These are phyloP conservation scores for Mycosarcoma mackinlayi DNA, from an alignment of 1,284 basidiomycete species.

Conservation along the genomic window DNA sequence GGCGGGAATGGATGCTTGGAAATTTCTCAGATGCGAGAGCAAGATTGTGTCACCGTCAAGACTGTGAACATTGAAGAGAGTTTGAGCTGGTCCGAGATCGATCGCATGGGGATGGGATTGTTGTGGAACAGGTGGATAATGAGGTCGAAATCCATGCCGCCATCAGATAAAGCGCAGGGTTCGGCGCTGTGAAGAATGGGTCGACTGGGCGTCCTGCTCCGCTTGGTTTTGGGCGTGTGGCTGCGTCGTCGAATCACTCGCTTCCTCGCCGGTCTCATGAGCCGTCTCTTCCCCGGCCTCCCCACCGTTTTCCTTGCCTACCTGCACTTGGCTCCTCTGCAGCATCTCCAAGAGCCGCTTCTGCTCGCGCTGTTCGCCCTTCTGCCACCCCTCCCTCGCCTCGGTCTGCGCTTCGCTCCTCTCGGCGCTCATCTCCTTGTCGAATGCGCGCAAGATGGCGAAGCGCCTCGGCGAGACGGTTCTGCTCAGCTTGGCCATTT, in stretches of 20 bases:
- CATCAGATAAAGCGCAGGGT: conserved; percentile 34
- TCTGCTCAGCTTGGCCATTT: conserved; percentile 15
- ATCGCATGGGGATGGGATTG: too few relatives aligned
- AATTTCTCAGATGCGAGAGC: too few relatives aligned
- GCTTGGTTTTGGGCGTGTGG: neutral
- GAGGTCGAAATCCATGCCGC: too few relatives aligned
- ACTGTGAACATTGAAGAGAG: too few relatives aligned
- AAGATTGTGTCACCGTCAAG: too few relatives aligned
- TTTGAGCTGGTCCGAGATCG: too few relatives aligned
- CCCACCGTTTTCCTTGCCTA: neutral
- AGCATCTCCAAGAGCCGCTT: conserved; percentile 27
- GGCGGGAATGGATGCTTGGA: neutral
- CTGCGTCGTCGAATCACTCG: neutral
- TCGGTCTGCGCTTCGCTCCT: conserved; percentile 26
- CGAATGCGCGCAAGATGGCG: conserved; percentile 30
- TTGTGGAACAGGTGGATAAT: too few relatives aligned
- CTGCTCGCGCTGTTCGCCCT: conserved; percentile 23
- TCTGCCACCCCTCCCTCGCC: conserved; percentile 36
- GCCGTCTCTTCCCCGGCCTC: too few relatives aligned
- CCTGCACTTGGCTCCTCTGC: conserved; percentile 4
- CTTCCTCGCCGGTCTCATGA: too few relatives aligned
- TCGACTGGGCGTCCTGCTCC: conserved; percentile 21
- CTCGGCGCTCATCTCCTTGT: conserved; percentile 34
- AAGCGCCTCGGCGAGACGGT: conserved; percentile 25
- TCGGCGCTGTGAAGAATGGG: conserved; percentile 28